These are phyloP conservation scores for Vitis amurensis DNA, from an alignment of 164 flowering plant genomes.

Conservation along the genomic window DNA sequence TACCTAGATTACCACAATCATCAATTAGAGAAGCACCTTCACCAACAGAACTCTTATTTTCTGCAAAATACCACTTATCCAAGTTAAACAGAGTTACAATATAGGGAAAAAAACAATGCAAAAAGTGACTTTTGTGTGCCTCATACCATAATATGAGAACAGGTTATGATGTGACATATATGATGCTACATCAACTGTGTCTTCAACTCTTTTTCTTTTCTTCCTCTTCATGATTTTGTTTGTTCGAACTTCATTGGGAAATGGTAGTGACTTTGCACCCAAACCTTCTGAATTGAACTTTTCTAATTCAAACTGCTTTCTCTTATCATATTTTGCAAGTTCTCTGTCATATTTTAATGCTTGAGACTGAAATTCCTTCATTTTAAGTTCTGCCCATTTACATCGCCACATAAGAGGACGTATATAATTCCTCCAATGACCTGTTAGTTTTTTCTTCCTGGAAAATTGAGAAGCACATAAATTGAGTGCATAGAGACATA, in stretches of 20 bases:
- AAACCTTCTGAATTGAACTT: conserved; percentile 32
- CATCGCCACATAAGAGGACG: conserved; percentile 82
- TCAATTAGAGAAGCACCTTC: conserved; percentile 46
- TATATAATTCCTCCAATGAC: conserved; percentile 80
- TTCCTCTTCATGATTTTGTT: conserved; percentile 57
- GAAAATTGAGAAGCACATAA: conserved; percentile 4
- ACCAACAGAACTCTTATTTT: conserved; percentile 48
- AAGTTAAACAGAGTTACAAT: neutral
- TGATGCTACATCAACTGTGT: conserved; percentile 49
- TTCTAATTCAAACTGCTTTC: conserved; percentile 36
- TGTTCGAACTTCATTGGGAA: conserved; percentile 26
- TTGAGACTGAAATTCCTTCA: conserved; percentile 61
- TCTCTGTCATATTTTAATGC: conserved; percentile 57
- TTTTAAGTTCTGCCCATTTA: conserved; percentile 76
- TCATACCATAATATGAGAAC: conserved; percentile 76
- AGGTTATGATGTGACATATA: conserved; percentile 66
- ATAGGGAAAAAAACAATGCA: conserved; percentile 3
- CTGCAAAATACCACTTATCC: conserved; percentile 40
- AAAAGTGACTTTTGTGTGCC: neutral
- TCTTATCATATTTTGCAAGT: conserved; percentile 43
- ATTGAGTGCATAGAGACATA: too few species aligned
- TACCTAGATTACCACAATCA: conserved; percentile 52
- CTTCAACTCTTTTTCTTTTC: conserved; percentile 72
- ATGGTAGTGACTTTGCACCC: conserved; percentile 55
- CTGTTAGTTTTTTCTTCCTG: conserved; percentile 82